phyloP scores from a whole-genome alignment of 331 rosid species.

The Rosa hybrid region DNA sequence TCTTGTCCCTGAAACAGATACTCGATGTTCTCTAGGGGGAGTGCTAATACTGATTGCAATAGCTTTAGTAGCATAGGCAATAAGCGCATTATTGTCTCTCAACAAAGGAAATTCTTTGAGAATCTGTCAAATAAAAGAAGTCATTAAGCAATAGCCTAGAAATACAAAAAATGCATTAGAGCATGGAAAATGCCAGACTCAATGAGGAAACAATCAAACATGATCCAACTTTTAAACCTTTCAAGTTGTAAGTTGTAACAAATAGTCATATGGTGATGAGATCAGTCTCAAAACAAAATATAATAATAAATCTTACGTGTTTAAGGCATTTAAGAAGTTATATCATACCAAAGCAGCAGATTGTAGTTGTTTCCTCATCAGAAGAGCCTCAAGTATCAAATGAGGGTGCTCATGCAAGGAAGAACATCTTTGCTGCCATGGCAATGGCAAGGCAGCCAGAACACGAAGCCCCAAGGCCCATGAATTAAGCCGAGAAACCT shows the following conservation, averaged over 20 bases:
- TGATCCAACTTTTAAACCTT: conserved; percentile 16
- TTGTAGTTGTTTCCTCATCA: conserved; percentile 96
- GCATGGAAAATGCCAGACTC: background rate
- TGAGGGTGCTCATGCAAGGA: conserved; percentile 96
- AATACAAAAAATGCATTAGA: background rate
- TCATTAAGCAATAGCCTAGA: conserved; percentile 18
- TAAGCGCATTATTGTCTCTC: conserved; percentile 73
- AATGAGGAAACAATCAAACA: background rate
- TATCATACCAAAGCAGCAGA: conserved; percentile 79
- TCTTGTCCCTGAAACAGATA: conserved; percentile 76
- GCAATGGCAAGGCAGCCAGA: conserved; percentile 86
- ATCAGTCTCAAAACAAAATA: conserved; percentile 12
- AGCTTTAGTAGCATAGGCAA: conserved; percentile 82
- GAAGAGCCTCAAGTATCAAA: conserved; percentile 85
- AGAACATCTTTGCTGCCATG: conserved; percentile 99
- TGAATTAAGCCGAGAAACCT: conserved; percentile 90
- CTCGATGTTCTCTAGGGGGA: conserved; percentile 88
- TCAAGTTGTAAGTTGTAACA: background rate
- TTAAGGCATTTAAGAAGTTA: conserved; percentile 21
- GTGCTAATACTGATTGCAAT: conserved; percentile 76
- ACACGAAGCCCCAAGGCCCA: conserved; percentile 99
- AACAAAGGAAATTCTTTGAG: conserved; percentile 85
- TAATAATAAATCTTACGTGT: conserved; percentile 13
- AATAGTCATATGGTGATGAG: background rate
- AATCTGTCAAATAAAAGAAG: conserved; percentile 48